Evolutionary conservation across 129 eudicot genomes (phyloP), one percentile per base, ranked within the genome.

Genomic region (Arctium lappa): DNA sequence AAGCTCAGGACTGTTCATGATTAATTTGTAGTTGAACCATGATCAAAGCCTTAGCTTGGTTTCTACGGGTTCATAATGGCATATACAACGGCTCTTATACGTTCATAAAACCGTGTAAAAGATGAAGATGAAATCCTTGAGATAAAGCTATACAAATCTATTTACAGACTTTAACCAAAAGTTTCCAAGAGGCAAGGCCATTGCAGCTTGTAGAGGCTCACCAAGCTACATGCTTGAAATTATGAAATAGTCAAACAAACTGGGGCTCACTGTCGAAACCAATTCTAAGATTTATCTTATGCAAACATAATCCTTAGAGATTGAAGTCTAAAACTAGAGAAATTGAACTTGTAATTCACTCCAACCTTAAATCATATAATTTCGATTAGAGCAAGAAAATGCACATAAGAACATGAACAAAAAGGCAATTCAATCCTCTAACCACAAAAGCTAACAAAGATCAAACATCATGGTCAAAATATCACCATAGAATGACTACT

Each of bases 251-350:
- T 63, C 32, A 2, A 7, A 12, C 70, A 63, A 63, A 63, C 70
- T 63, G 10, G 70, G 70, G 70, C 62, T 36, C 81, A 78, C 38
- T 63, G 39, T 78, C 15, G 30, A 27, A 78, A 78, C 62, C 62
- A 77, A 53, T 22, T 62, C 8, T 30, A 36, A 77, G 5, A 56
- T 62, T 77, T 56, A 77, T 53, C 8, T 56, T n/a, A 77, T 60
- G 50, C 36, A 34, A 56, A 7, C 80, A 77, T 56, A 56, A 77
- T 33, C 70, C 71, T 56, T 16, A 16, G 16, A 53, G n/a, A 32
- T 76, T 33, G 12, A 18, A 27, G 31, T 63, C 6, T 22, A 63
- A 8, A 63, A 18, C 70, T 63, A 63, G 70, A 63, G 48, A 76
- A n/a, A 13, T 22, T 32, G 32, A 76, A 38, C 53, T 72, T 37